phyloP scores from a whole-genome alignment of 345 rosid genomes.

The Lenwebbia sp. region DNA sequence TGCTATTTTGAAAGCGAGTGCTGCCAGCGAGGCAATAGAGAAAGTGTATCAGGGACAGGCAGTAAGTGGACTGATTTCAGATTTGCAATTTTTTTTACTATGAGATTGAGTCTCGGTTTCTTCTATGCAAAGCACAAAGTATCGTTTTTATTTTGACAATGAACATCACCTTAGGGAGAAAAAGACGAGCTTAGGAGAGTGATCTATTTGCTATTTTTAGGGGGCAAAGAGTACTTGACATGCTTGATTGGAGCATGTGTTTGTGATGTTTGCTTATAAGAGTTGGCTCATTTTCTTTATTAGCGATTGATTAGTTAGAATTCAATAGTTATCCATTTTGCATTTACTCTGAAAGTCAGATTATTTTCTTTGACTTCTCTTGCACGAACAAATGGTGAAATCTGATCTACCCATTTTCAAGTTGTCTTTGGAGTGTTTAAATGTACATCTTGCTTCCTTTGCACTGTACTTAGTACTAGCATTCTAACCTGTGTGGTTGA shows the following conservation, averaged over 20 bases:
- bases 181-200: neutral
- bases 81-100: neutral
- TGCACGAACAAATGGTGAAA: neutral
- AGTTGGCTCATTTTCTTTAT: neutral
- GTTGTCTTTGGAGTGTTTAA: neutral
- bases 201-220: neutral
- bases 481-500: neutral
- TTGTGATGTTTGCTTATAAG: neutral
- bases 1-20: constrained; percentile 91
- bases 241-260: neutral
- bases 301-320: neutral
- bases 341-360: neutral
- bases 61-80: constrained; percentile 28
- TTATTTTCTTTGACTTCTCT: neutral
- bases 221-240: neutral
- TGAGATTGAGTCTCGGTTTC: neutral
- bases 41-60: constrained; percentile 82
- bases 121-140: neutral
- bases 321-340: neutral
- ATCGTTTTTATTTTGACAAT: neutral
- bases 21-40: constrained; percentile 93
- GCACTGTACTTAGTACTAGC: neutral
- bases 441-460: neutral
- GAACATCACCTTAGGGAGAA: neutral
- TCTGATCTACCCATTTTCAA: neutral